Evolutionary conservation across 495 filamentous ascomycete genomes (phyloP).

Genomic region (Penicillium bialowiezense): DNA sequence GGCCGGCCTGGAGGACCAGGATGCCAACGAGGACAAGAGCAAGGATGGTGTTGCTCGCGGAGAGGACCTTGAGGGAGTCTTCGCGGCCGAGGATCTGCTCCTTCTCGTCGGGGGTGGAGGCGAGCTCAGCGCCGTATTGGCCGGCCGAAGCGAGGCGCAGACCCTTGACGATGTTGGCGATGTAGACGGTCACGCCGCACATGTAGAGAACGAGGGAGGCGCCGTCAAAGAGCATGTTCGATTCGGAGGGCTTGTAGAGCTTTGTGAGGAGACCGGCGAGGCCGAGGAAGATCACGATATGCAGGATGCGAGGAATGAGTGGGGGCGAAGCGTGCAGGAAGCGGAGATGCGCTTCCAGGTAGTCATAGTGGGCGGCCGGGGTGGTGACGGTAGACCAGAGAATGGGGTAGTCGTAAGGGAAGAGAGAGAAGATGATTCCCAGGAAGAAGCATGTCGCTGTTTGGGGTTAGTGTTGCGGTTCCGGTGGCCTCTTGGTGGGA

Average conservation of each 20-base stretch:
- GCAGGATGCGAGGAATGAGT: constrained; percentile 85
- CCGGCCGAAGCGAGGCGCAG: constrained; percentile 69
- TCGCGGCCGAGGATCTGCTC: constrained; percentile 62
- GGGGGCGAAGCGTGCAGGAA: constrained; percentile 85
- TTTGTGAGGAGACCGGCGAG: constrained; percentile 89
- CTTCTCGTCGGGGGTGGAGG: constrained; percentile 24
- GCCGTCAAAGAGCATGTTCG: constrained; percentile 96
- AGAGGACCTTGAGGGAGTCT: constrained; percentile 83
- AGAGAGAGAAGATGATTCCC: constrained; percentile 93
- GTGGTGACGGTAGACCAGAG: constrained; percentile 77
- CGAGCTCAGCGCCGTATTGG: constrained; percentile 48
- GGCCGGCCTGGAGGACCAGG: constrained; percentile 88
- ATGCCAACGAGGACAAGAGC: constrained; percentile 89
- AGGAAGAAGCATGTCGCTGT: constrained; percentile 93
- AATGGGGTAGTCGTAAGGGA: constrained; percentile 97
- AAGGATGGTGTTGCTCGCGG: constrained; percentile 94
- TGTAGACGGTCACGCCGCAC: constrained; percentile 85
- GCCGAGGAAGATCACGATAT: constrained; percentile 86
- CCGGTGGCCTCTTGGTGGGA: constrained; percentile 11
- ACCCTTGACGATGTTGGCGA: constrained; percentile 93
- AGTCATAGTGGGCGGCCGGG: constrained; percentile 63
- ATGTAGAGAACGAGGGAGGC: constrained; percentile 87
- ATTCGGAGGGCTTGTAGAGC: constrained; percentile 85
- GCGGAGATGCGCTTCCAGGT: constrained; percentile 80
- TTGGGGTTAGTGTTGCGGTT: constrained; percentile 7